Evolutionary conservation across 345 rosid species (phyloP), one percentile per base, ranked within the genome.

Genomic region (Citrus glauca): DNA sequence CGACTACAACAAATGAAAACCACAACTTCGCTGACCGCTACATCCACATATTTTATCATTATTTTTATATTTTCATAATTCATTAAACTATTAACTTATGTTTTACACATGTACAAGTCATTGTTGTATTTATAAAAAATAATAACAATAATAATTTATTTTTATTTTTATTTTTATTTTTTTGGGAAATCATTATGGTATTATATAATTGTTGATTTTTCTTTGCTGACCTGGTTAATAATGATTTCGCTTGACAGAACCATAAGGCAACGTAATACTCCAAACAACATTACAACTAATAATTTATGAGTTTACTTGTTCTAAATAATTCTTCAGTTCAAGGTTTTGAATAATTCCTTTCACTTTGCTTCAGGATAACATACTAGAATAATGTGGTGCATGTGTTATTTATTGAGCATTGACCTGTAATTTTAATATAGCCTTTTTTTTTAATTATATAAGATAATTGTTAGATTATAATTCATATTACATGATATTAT

Each of bases 11-110:
- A 74, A 85, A 86, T 71, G 56, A 85, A 88, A 73, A 35, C 91
- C 93, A 88, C 91, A 88, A 32, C 86, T 82, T 86, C 24, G 72
- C 16, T 57, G 82, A 78, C 84, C 82, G 62, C 86, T 73, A 30
- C 86, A 69, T 77, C 89, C 84, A 84, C 86, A 79, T 71, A 74
- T 63, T 69, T 68, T 61, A 25, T 65, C 9, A 32, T 19, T 27
- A 35, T 53, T 53, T 50, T 16, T 53, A 53, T 53, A 53, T 53
- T 53, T 53, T 13, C 14, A 45, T 45, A 45, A 53, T 53, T 53
- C 6, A 42, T 27, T 72, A 20, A 73, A 20, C 20, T 65, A 33
- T 35, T 76, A 20, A 48, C 59, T 11, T 55, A 69, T 57, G 61
- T 76, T 65, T 74, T 63, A 63, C 63, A 10, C 50, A 9, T 32